A percentile compares a stretch with the other conserved stretches of the same genome.
These are phyloP conservation scores for Musa acuminata DNA, from an alignment of 176 grass and related monocot species.

Conservation along the genomic window DNA sequence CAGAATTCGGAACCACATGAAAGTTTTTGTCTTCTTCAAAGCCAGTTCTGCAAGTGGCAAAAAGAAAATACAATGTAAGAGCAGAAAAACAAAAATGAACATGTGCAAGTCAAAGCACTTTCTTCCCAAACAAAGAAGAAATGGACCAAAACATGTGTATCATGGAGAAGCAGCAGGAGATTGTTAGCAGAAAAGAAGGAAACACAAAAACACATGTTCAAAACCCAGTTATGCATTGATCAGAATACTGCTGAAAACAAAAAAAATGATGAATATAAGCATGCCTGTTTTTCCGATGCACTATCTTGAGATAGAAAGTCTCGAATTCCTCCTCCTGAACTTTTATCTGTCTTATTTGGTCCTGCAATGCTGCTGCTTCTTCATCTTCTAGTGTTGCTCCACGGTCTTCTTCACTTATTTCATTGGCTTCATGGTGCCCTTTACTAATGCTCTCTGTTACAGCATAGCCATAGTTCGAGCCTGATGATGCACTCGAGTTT, in stretches of 20 bases:
- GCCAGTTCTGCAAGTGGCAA: constrained; percentile 57
- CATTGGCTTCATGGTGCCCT: constrained; percentile 48
- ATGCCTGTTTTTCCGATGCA: constrained; percentile 97
- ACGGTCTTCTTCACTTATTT: constrained; percentile 68
- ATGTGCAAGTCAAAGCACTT: neutral
- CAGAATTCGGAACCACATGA: constrained; percentile 85
- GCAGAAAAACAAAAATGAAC: neutral
- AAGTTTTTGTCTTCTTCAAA: constrained; percentile 99
- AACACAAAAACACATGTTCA: neutral
- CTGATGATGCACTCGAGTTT: constrained; percentile 64
- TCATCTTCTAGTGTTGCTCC: constrained; percentile 76
- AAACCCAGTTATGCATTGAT: neutral
- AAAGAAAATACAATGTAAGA: constrained; percentile 21
- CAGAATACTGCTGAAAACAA: neutral
- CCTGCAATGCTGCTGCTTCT: constrained; percentile 75
- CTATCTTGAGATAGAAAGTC: constrained; percentile 95
- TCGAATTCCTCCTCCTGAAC: constrained; percentile 93
- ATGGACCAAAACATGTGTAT: neutral
- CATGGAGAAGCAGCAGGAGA: too few relatives aligned
- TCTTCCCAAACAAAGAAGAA: neutral
- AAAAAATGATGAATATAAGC: constrained; percentile 6
- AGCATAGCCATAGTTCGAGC: constrained; percentile 44
- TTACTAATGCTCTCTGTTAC: constrained; percentile 61
- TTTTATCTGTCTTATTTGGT: constrained; percentile 95
- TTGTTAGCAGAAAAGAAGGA: neutral